These are phyloP conservation scores for Meira miltonrushii DNA, from an alignment of 1,284 basidiomycete species.

Conservation along the genomic window DNA sequence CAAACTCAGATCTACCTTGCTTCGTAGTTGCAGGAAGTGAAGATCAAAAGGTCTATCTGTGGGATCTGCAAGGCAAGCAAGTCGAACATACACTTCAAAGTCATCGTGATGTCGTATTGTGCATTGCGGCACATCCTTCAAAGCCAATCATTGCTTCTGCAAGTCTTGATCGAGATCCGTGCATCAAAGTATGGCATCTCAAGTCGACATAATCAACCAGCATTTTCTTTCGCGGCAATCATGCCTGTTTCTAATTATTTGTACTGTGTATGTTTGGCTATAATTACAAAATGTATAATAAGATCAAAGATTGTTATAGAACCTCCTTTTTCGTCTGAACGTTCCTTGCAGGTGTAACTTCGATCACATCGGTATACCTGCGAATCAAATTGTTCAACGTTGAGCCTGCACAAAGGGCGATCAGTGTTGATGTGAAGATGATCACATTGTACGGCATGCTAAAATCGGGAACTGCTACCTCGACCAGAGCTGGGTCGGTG, in stretches of 20 bases:
- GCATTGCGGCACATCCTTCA: slow-evolving; percentile 29
- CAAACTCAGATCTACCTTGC: slow-evolving; percentile 3
- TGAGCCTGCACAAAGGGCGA: slow-evolving; percentile 84
- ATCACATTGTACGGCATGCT: slow-evolving; percentile 99
- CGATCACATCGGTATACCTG: slow-evolving; percentile 59
- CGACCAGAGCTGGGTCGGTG: slow-evolving; percentile 73
- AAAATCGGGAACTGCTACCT: slow-evolving; percentile 93
- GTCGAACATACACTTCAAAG: slow-evolving; percentile 50
- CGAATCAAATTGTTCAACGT: slow-evolving; percentile 81
- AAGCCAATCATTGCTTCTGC: slow-evolving; percentile 33
- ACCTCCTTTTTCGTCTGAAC: too few relatives aligned
- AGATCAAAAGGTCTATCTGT: slow-evolving; percentile 78
- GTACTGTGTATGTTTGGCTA: too few relatives aligned
- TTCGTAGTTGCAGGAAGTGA: slow-evolving; percentile 77
- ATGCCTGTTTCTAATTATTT: too few relatives aligned
- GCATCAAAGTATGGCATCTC: slow-evolving; percentile 17
- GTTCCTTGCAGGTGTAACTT: too few relatives aligned
- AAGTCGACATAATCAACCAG: too few relatives aligned
- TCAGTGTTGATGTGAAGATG: slow-evolving; percentile 45
- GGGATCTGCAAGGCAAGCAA: slow-evolving; percentile 81
- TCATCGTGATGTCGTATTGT: slow-evolving; percentile 4
- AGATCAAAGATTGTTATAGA: too few relatives aligned
- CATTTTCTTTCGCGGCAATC: too few relatives aligned
- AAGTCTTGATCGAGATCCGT: slow-evolving; percentile 30
- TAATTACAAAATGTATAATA: too few relatives aligned